These are phyloP conservation scores for Trichopus zeylanicus DNA, from an alignment of 116 monocot species.

Conservation along the genomic window DNA sequence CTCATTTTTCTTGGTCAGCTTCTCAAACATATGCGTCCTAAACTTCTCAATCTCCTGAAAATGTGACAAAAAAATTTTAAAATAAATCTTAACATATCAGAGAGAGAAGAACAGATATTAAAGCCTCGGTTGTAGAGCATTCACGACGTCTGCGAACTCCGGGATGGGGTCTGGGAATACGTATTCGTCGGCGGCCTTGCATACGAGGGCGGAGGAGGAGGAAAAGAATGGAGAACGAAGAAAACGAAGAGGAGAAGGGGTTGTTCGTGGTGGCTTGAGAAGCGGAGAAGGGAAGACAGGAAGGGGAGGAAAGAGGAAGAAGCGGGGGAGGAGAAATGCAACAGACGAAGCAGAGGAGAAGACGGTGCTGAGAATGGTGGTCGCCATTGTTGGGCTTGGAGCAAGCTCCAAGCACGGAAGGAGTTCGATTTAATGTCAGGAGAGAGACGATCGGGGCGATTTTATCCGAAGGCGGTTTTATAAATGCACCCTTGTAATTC, in stretches of 20 bases:
- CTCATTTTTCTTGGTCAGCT: conserved; percentile 63
- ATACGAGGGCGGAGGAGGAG: not conserved
- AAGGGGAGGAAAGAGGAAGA: not conserved
- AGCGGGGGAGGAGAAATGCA: not conserved
- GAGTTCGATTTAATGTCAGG: no score
- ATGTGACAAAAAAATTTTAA: not conserved
- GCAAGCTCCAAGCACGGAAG: no score
- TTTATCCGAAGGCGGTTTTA: no score
- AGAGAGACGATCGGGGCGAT: no score
- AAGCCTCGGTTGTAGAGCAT: not conserved
- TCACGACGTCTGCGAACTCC: conserved; percentile 68
- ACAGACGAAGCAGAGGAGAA: no score
- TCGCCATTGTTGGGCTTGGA: no score
- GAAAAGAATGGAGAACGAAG: not conserved
- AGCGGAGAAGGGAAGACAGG: not conserved
- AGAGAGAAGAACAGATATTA: not conserved
- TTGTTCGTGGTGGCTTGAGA: not conserved
- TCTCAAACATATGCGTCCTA: conserved; percentile 41
- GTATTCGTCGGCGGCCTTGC: conserved; percentile 28
- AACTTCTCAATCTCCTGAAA: conserved; percentile 78
- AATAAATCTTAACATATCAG: not conserved
- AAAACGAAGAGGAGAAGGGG: not conserved
- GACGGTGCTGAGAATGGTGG: no score
- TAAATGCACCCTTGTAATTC: no score
- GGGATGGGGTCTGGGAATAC: conserved; percentile 86